Evolutionary conservation across 768 basidiomycete genomes (phyloP).

Genomic region (Clathrus columnatus): DNA sequence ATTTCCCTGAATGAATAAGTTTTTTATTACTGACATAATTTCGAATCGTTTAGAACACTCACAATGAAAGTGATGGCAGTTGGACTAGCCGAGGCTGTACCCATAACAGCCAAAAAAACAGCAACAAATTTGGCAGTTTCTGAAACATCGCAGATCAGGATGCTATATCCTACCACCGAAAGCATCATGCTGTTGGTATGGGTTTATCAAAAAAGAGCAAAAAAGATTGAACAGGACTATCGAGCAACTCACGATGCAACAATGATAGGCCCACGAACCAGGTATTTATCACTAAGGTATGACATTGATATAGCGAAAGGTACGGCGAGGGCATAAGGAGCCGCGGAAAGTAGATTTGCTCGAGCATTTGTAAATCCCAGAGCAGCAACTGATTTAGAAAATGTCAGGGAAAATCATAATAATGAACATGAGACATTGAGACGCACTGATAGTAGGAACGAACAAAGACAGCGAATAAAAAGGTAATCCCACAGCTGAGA

Average conservation of each 20-base stretch:
- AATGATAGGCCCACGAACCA: constrained; percentile 27
- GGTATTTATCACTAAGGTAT: constrained; percentile 23
- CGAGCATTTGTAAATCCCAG: constrained; percentile 23
- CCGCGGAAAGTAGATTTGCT: constrained; percentile 15
- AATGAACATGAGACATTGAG: background rate
- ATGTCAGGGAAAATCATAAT: background rate
- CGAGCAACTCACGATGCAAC: constrained; percentile 12
- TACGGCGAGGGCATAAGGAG: constrained; percentile 31
- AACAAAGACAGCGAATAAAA: constrained; percentile 30
- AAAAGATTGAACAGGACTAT: background rate
- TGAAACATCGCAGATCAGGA: constrained; percentile 5
- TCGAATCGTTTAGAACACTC: background rate
- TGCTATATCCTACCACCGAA: constrained; percentile 12
- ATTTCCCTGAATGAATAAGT: constrained; percentile 3
- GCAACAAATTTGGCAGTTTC: constrained; percentile 12
- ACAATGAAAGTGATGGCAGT: constrained; percentile 16
- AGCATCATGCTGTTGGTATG: constrained; percentile 12
- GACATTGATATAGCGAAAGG: constrained; percentile 28
- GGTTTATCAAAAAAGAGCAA: no score
- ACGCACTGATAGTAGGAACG: constrained; percentile 30
- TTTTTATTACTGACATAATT: background rate
- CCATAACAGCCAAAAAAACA: background rate
- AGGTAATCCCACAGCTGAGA: constrained; percentile 29
- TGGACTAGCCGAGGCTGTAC: constrained; percentile 2
- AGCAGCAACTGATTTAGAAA: constrained; percentile 12